phyloP scores from a whole-genome alignment of 2,329 filamentous ascomycete genomes.

The Penicillium expansum region DNA sequence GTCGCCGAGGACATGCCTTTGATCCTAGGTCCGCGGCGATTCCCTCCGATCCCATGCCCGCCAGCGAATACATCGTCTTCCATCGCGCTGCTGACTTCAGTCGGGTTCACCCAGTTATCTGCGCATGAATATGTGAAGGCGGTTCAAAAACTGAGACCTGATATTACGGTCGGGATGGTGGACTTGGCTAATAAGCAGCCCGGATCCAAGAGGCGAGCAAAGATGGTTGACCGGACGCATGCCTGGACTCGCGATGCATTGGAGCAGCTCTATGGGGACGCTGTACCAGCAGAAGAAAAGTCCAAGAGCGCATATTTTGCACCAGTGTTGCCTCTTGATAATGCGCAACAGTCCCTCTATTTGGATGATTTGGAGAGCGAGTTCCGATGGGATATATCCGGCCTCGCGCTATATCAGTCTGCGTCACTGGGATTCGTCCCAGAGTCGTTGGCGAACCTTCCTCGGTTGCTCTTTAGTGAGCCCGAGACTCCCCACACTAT shows the following conservation, averaged over 20 bases:
- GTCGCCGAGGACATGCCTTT: slow-evolving; percentile 64
- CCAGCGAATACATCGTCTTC: slow-evolving; percentile 65
- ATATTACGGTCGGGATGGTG: slow-evolving; percentile 74
- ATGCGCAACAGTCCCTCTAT: slow-evolving; percentile 75
- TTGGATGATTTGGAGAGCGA: slow-evolving; percentile 69
- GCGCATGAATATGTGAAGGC: slow-evolving; percentile 67
- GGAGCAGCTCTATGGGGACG: slow-evolving; percentile 39
- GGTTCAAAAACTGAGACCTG: slow-evolving; percentile 65
- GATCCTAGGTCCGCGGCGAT: slow-evolving; percentile 73
- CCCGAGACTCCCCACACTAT: slow-evolving; percentile 72
- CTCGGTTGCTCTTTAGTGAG: slow-evolving; percentile 70
- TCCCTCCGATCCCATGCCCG: slow-evolving; percentile 70
- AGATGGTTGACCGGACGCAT: slow-evolving; percentile 84
- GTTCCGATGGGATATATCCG: slow-evolving; percentile 56
- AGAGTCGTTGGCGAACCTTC: slow-evolving; percentile 58
- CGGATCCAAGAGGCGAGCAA: slow-evolving; percentile 69
- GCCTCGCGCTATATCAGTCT: slow-evolving; percentile 75
- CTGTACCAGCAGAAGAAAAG: slow-evolving; percentile 29
- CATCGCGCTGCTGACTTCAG: slow-evolving; percentile 78
- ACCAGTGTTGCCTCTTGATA: slow-evolving; percentile 70
- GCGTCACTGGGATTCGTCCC: slow-evolving; percentile 67
- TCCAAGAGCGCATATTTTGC: slow-evolving; percentile 57
- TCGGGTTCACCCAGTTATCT: slow-evolving; percentile 73
- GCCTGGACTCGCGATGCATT: slow-evolving; percentile 74
- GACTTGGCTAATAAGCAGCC: slow-evolving; percentile 65